Base-by-base conservation (phyloP, 345 rosid species). In the Chamaenerion angustifolium region DNA sequence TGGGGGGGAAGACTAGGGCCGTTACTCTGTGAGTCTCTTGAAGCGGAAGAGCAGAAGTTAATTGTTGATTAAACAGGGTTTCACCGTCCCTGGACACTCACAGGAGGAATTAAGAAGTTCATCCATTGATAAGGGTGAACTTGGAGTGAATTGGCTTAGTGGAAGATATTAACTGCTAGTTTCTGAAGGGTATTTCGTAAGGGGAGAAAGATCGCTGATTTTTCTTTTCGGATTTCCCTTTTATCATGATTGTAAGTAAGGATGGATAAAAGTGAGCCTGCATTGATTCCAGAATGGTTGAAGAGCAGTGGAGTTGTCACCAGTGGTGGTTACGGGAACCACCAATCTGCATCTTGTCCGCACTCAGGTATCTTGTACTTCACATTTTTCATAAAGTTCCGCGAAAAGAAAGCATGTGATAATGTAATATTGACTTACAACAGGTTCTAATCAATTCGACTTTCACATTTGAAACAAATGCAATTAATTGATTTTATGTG, bases 261-360 rank as follows among this genome's bases (percentile, higher is more conserved):
- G 50, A 79, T 79, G 85, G 85, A 73, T 66, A 76, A 59, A 71
- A 65, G 71, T 76, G 85, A 79, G 67, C 81, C 77, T 48, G 46
- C 79, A 43, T 66, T 76, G 65, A 66, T 73, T 40, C 82, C 85
- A 14, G 71, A 73, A 71, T 76, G 85, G 85, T 56, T 79, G 77
- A 79, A 76, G 70, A 71, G 64, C 45, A 57, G 68, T 56, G 77
- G 77, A 58, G 66, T 65, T 66, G 62, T 52, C 49, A 61, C 62
- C 3, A 67, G 76, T 11, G 65, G 79, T 62, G 66, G 79, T 61
- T 62, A 54, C 66, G 62, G 77, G 55, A 64, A 44, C 67, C 71
- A 67, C 42, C 81, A 56, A 45, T 62, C 55, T 59, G 59, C 73
- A 37, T 54, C 65, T 49, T 64, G 69, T 59, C 51, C 57, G 14